These are phyloP conservation scores for Termitomyces eurrhizus DNA, from an alignment of 768 basidiomycete genomes.

Conservation along the genomic window DNA sequence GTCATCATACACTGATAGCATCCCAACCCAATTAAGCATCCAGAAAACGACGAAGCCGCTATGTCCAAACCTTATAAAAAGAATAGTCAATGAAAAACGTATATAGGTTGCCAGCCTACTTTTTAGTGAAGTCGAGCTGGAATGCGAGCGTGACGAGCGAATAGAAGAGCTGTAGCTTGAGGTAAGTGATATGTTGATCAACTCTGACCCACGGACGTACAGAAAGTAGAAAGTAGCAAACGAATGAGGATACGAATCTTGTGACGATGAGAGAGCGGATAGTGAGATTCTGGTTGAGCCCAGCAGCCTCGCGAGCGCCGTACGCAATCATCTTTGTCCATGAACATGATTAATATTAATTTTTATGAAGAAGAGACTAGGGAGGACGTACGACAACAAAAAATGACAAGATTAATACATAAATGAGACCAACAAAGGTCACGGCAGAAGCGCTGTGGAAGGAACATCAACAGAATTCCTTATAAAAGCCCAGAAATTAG, in stretches of 20 bases:
- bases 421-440: slow-evolving; percentile 55
- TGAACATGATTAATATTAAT: neutral
- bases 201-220: slow-evolving; percentile 19
- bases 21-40: slow-evolving; percentile 65
- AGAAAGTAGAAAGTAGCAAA: slow-evolving; percentile 34
- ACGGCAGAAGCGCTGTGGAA: slow-evolving; percentile 45
- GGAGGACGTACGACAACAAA: slow-evolving; percentile 27
- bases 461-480: neutral
- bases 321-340: slow-evolving; percentile 18
- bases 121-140: slow-evolving; percentile 49
- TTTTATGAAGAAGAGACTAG: neutral
- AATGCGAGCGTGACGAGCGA: slow-evolving; percentile 59
- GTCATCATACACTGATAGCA: slow-evolving; percentile 51
- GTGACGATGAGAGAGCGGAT: slow-evolving; percentile 29
- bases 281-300: slow-evolving; percentile 28
- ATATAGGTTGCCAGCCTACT: slow-evolving; percentile 25
- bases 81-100: neutral
- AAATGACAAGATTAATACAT: slow-evolving; percentile 42
- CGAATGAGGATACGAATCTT: slow-evolving; percentile 28
- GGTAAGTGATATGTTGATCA: neutral
- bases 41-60: slow-evolving; percentile 63
- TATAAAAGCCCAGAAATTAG: neutral
- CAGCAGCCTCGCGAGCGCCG: slow-evolving; percentile 35
- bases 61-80: slow-evolving; percentile 37
- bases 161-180: slow-evolving; percentile 47